Evolutionary conservation across 495 filamentous ascomycete species (phyloP).

Genomic region (Acidiella bohemica): DNA sequence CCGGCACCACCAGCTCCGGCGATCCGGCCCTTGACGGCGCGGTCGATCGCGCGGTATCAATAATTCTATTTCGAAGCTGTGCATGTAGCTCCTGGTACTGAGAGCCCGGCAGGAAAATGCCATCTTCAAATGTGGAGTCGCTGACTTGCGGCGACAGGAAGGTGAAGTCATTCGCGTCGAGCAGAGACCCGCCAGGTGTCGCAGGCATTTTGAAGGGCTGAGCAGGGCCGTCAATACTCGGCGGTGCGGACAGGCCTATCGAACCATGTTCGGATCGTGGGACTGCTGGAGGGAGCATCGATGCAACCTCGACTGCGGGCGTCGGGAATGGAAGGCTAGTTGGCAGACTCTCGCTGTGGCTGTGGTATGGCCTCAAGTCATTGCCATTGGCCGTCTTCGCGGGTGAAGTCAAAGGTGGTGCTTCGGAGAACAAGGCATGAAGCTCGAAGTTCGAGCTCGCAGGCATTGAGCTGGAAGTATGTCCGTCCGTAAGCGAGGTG

Average conservation of each 20-base stretch:
- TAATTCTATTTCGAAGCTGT: constrained; percentile 6
- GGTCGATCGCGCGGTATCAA: constrained; percentile 14
- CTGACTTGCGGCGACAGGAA: constrained; percentile 1
- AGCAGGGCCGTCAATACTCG: not conserved
- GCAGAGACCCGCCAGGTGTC: not conserved
- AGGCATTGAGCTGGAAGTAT: no score
- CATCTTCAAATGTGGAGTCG: constrained; percentile 7
- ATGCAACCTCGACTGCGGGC: not conserved
- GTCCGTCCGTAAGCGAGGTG: not conserved
- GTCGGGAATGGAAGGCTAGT: not conserved
- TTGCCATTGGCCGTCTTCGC: not conserved
- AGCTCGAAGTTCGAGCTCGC: not conserved
- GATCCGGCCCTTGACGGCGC: not conserved
- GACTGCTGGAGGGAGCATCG: no score
- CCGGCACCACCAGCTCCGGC: not conserved
- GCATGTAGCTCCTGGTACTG: constrained; percentile 14
- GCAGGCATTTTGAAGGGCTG: not conserved
- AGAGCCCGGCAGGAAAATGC: constrained; percentile 14
- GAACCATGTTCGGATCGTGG: no score
- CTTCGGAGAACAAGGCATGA: not conserved
- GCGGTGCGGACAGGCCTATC: not conserved
- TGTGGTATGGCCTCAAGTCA: not conserved
- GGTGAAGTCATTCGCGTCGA: not conserved
- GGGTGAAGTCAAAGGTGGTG: no score
- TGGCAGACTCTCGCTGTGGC: not conserved